These are phyloP conservation scores for Globisporangium nodosum DNA, from an alignment of 352 stramenopile genomes.

Conservation along the genomic window DNA sequence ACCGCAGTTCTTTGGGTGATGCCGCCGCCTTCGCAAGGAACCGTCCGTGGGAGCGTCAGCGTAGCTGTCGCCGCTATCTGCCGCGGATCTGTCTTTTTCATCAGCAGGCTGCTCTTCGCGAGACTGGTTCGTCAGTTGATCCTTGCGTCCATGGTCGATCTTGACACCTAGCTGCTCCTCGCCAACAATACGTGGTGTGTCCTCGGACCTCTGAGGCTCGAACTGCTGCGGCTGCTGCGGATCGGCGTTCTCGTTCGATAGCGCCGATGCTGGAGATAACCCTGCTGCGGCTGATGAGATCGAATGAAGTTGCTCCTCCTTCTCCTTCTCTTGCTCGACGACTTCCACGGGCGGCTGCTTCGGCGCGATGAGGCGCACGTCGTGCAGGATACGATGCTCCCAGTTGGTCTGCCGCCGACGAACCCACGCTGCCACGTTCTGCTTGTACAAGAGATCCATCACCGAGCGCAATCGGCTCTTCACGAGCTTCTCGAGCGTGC, in stretches of 20 bases:
- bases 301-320: background rate
- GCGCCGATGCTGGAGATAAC: too few relatives aligned
- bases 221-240: background rate
- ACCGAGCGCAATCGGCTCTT: conserved; percentile 7
- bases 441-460: conserved; percentile 7
- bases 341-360: background rate
- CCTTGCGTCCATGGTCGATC: too few relatives aligned
- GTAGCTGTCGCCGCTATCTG: background rate
- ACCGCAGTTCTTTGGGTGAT: background rate
- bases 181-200: background rate
- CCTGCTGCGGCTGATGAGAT: too few relatives aligned
- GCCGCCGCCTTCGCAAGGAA: background rate
- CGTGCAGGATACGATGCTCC: background rate
- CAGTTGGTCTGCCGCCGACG: background rate
- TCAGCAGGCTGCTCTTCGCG: too few relatives aligned
- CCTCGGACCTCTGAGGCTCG: background rate
- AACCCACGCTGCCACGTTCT: conserved; percentile 12
- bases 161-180: background rate
- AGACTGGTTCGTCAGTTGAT: background rate
- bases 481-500: conserved; percentile 5
- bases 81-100: too few relatives aligned
- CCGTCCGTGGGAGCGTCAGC: background rate
- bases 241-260: background rate
- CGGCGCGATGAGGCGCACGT: background rate
- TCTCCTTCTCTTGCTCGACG: background rate